Conservation (phyloP, 140 eudicot species). For the Cichorium intybus region DNA sequence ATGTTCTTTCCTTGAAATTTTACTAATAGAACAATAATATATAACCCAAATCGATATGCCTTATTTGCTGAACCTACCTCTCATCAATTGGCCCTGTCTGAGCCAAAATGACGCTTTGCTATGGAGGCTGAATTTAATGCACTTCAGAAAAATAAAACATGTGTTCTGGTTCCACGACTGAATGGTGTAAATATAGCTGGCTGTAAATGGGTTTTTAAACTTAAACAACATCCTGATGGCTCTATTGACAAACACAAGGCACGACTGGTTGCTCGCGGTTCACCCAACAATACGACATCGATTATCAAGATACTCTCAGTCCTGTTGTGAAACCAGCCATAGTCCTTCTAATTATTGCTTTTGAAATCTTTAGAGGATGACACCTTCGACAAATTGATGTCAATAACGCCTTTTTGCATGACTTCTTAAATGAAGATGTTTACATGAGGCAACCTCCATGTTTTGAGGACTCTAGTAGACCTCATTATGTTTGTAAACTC, state of each 20-base stretch:
- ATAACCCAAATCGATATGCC: neutral
- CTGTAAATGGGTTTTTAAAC: slow-evolving; percentile 4
- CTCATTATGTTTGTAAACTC: too few relatives aligned
- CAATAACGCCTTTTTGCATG: too few relatives aligned
- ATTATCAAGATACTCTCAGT: neutral
- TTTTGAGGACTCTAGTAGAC: too few relatives aligned
- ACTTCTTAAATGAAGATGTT: too few relatives aligned
- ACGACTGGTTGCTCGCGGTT: too few relatives aligned
- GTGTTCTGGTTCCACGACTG: neutral
- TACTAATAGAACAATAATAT: neutral
- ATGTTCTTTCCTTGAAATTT: neutral
- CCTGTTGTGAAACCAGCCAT: slow-evolving; percentile 1
- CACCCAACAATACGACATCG: too few relatives aligned
- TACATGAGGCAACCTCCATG: too few relatives aligned
- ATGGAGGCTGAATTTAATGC: slow-evolving; percentile 1
- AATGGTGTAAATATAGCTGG: neutral
- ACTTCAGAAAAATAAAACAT: neutral
- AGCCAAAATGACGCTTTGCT: too few relatives aligned
- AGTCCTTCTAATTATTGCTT: neutral
- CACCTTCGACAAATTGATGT: too few relatives aligned
- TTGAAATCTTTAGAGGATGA: neutral
- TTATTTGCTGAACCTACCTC: neutral
- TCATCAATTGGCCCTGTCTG: too few relatives aligned
- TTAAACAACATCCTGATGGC: neutral
- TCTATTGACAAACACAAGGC: neutral